A percentile compares a stretch with the other conserved stretches of the same genome.
These are phyloP conservation scores for Isochrysis galbana DNA, from an alignment of 78 protist species.

Conservation along the genomic window DNA sequence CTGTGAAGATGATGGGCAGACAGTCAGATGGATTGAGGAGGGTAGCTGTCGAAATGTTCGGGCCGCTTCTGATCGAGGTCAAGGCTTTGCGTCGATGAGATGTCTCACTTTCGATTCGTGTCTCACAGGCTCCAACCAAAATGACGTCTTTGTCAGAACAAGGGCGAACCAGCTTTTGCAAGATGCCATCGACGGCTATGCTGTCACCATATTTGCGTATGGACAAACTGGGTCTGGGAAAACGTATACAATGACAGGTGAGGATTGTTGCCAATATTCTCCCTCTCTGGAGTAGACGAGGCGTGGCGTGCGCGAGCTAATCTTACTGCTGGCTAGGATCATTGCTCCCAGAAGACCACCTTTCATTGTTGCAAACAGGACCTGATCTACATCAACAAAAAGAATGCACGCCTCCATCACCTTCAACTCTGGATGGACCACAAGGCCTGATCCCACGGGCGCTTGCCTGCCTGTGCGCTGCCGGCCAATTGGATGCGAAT, in stretches of 20 bases:
- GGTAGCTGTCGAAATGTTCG: background rate
- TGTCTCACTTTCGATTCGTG: background rate
- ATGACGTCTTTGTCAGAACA: background rate
- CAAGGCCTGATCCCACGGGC: slow-evolving; percentile 45
- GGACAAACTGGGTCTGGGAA: slow-evolving; percentile 53
- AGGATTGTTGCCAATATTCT: background rate
- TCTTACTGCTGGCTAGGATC: too few relatives aligned
- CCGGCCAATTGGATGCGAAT: background rate
- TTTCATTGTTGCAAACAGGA: too few relatives aligned
- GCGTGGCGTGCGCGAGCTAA: too few relatives aligned
- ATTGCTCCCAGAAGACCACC: too few relatives aligned
- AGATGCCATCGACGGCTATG: slow-evolving; percentile 32
- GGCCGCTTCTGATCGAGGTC: background rate
- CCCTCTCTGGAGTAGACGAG: background rate
- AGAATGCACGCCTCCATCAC: too few relatives aligned
- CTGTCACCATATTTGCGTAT: slow-evolving; percentile 25
- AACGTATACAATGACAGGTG: slow-evolving; percentile 44
- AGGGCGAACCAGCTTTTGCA: background rate
- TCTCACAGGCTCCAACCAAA: slow-evolving; percentile 9
- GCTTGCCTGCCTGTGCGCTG: background rate
- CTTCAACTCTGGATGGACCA: too few relatives aligned
- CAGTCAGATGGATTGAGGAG: background rate
- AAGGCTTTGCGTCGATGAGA: background rate
- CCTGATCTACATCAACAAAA: too few relatives aligned
- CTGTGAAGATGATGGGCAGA: background rate